Evolutionary conservation across 306 rosid species (phyloP), one percentile per base, ranked within the genome.

Genomic region (Crataegus laevigata): DNA sequence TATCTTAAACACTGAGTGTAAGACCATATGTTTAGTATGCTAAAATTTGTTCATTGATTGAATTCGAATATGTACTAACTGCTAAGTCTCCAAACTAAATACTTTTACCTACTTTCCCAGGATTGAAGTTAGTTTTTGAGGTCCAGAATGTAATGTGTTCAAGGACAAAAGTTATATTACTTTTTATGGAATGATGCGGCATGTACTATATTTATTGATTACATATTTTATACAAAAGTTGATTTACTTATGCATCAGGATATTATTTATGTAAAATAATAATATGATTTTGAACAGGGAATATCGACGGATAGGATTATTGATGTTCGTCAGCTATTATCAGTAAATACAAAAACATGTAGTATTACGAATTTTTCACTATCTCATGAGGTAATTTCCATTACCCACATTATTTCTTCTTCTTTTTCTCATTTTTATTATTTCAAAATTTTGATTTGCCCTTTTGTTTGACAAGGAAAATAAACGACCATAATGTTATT

Each of bases 271-370:
- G 61, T 50, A 29, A 30, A 38, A 22, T 50, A 54, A 78, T 4
- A 64, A 29, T 14, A 21, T 1, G 17, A 5, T 74, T 45, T 22
- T 50, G 51, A 78, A 43, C 96, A 96, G 99, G 99, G 98, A 36
- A 96, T 96, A 83, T 96, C 99, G n/a, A 96, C 99, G 8, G 99
- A 96, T 82, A 92, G 83, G 64, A 92, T 92, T 8, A 90, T 96
- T 36, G 99, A 96, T 64, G 85, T 92, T 68, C 90, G 87, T 22
- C 88, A 97, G 13, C 87, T 96, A 24, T 64, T 96, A 66, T 82
- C 89, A 2, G 96, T 86, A 61, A 85, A 87, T n/a, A 86, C 78
- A 0, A 92, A 89, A 69, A 90, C 96, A 6, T 92, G 99, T 78
- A 80, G 79, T 79, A 60, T 96, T 82, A 92, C 99, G 3, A 92